phyloP scores from a whole-genome alignment of 768 basidiomycete species.

The Asterophora lycoperdoides region DNA sequence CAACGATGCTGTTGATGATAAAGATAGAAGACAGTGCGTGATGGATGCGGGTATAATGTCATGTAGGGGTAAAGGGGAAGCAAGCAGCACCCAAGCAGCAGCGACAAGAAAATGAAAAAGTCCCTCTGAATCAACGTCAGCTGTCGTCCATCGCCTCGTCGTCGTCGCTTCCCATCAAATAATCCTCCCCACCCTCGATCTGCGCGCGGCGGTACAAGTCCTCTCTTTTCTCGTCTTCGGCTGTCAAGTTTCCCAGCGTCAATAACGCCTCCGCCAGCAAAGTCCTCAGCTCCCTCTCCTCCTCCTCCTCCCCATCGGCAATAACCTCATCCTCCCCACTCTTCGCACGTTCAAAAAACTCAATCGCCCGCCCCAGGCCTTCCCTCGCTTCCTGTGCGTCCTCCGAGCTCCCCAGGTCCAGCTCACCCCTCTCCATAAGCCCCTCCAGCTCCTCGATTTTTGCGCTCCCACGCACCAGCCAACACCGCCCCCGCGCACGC shows the following conservation, averaged over 20 bases:
- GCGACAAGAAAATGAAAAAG: background rate
- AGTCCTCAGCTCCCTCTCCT: slow-evolving; percentile 24
- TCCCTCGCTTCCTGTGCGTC: slow-evolving; percentile 57
- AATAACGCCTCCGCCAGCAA: slow-evolving; percentile 54
- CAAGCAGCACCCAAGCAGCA: too few species aligned
- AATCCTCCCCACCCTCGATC: slow-evolving; percentile 38
- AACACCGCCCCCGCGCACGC: slow-evolving; percentile 48
- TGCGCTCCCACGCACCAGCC: slow-evolving; percentile 54
- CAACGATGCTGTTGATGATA: too few species aligned
- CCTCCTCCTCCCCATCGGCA: slow-evolving; percentile 15
- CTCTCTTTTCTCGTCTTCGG: slow-evolving; percentile 44
- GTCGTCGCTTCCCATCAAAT: slow-evolving; percentile 30
- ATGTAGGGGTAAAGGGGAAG: background rate
- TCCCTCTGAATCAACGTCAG: background rate
- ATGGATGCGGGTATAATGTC: background rate
- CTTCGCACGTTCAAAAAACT: slow-evolving; percentile 38
- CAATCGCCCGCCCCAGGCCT: slow-evolving; percentile 41
- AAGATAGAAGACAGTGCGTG: too few species aligned
- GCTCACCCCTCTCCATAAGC: slow-evolving; percentile 42
- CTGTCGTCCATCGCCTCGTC: slow-evolving; percentile 18
- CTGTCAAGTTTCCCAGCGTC: slow-evolving; percentile 55
- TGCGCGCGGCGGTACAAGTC: slow-evolving; percentile 49
- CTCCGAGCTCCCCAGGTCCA: slow-evolving; percentile 34
- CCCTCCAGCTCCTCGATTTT: slow-evolving; percentile 51
- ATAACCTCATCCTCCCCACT: slow-evolving; percentile 23